Evolutionary conservation across 1,284 basidiomycete species (phyloP), one percentile per base, ranked within the genome.

Genomic region (Fomitiporia mediterranea): DNA sequence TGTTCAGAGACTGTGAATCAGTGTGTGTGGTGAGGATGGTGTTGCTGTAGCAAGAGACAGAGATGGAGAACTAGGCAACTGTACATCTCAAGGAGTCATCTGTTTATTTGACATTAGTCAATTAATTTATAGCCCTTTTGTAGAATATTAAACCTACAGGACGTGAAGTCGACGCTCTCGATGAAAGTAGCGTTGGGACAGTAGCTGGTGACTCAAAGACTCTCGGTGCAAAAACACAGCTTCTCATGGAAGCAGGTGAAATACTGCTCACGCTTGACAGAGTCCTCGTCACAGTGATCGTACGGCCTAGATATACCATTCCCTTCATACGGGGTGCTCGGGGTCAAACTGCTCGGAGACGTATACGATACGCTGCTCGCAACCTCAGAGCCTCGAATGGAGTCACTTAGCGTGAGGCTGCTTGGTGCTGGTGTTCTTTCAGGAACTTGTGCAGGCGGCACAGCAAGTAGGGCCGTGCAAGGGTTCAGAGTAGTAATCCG

Each of bases 11-110:
- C 0, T 80, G 82, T 0, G 66, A 70, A 57, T 79, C 75, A 8
- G 79, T 80, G n/a, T 76, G 74, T 1, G 84, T 56, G 82, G 86
- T 55, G 86, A 73, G 44, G 78, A 75, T 39, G 80, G 71, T 1
- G 84, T 78, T 3, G 69, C 60, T 1, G 71, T 66, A 3, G 69
- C 61, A 19, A 70, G 69, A 0, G 75, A 74, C 5, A 74, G 67
- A 15, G 74, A 70, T 34, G 63, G 54, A 0, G 60, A 53, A 17
- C 15, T 40, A 23, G 49, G 39, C 38, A 58, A 50, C 43, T 49
- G 38, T 28, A 54, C 51, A 48, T 57, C 59, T 15, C 58, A 51
- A 21, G 76, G 73, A 8, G 66, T 65, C n/a, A 65, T 55, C 68
- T 68, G 52, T 39, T 34, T n/a, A 48, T 55, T 58, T 19, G 57